Evolutionary conservation across 106 monocot genomes (phyloP).

Genomic region (Dioscorea zingiberensis): DNA sequence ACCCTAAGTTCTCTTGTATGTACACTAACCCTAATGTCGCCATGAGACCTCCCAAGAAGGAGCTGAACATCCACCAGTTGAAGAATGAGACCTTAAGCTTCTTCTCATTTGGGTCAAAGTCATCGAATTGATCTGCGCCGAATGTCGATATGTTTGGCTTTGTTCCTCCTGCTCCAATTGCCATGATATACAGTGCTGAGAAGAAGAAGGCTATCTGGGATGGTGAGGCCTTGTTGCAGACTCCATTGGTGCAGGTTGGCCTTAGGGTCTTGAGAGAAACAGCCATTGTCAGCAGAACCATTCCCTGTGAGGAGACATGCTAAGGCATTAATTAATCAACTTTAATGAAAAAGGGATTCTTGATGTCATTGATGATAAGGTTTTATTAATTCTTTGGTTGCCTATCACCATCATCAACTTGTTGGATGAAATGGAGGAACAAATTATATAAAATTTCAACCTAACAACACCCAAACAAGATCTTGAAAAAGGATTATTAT

Average conservation of each 20-base stretch:
- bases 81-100: constrained; percentile 43
- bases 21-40: constrained; percentile 36
- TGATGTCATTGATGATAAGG: background rate
- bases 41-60: constrained; percentile 38
- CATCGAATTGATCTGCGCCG: constrained; percentile 51
- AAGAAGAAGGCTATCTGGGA: constrained; percentile 37
- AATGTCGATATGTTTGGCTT: constrained; percentile 47
- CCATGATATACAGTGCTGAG: constrained; percentile 37
- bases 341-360: background rate
- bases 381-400: background rate
- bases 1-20: constrained; percentile 43
- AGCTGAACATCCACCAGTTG: constrained; percentile 58
- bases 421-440: background rate
- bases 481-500: too few species aligned
- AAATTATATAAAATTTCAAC: too few species aligned
- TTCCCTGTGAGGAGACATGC: constrained; percentile 15
- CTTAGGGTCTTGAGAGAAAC: constrained; percentile 27
- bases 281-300: constrained; percentile 27
- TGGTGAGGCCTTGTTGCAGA: background rate
- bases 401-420: background rate
- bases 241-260: background rate
- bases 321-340: background rate
- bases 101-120: constrained; percentile 26
- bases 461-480: too few species aligned
- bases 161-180: constrained; percentile 37